phyloP scores from a whole-genome alignment of 768 basidiomycete species.

The Rhizopogon vulgaris region DNA sequence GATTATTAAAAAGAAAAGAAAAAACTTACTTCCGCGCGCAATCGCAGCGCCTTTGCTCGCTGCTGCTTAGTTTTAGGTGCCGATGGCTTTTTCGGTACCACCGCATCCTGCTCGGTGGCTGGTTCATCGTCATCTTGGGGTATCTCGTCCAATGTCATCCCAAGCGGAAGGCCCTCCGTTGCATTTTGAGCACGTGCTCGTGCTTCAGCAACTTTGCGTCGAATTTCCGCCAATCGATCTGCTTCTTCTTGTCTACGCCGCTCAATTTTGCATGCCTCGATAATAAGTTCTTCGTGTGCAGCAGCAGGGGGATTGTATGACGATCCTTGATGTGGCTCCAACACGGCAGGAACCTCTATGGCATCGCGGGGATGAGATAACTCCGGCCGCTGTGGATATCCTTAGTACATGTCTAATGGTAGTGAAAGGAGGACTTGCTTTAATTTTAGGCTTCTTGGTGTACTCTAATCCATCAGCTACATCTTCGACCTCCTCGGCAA shows the following conservation, averaged over 20 bases:
- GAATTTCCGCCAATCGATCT: constrained; percentile 46
- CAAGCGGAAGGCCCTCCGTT: constrained; percentile 38
- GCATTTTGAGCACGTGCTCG: constrained; percentile 25
- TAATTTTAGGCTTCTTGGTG: constrained; percentile 38
- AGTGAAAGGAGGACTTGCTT: constrained; percentile 34
- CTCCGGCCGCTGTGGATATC: constrained; percentile 38
- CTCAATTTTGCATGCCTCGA: constrained; percentile 62
- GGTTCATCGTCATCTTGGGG: constrained; percentile 35
- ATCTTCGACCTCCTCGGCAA: constrained; percentile 27
- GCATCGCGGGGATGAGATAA: constrained; percentile 38
- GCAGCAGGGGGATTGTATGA: constrained; percentile 84
- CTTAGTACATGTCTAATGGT: not conserved
- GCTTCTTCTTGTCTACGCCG: constrained; percentile 47
- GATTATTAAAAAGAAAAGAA: not conserved
- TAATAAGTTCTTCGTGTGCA: constrained; percentile 66
- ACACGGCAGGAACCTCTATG: constrained; percentile 62
- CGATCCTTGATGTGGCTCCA: constrained; percentile 71
- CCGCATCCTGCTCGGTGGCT: constrained; percentile 21
- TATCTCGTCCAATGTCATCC: constrained; percentile 59
- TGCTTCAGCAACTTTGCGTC: constrained; percentile 50
- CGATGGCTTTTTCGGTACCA: constrained; percentile 35
- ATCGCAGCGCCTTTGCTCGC: constrained; percentile 56
- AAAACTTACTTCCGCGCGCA: constrained; percentile 54
- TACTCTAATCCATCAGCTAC: constrained; percentile 35
- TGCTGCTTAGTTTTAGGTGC: constrained; percentile 58